These are phyloP conservation scores for Rhynchospora tenuis DNA, from an alignment of 176 grass and related monocot species.

Conservation along the genomic window DNA sequence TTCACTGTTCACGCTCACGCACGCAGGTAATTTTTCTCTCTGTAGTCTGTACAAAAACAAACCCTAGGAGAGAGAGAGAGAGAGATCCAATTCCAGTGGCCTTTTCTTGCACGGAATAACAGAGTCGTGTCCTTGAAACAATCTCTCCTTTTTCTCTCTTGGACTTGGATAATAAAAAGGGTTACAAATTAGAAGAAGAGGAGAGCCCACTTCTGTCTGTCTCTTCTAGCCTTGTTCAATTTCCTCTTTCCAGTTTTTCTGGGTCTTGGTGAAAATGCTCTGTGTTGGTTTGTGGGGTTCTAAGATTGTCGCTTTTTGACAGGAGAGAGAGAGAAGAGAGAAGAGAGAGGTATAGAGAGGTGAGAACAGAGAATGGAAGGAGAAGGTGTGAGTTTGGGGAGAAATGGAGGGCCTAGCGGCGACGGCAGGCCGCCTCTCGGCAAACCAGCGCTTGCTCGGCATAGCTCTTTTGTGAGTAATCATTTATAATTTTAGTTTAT, in stretches of 20 bases:
- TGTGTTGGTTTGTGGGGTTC: slow-evolving; percentile 11
- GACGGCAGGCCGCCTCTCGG: slow-evolving; percentile 29
- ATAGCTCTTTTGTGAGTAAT: slow-evolving; percentile 64
- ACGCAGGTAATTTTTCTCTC: neutral
- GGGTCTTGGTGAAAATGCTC: slow-evolving; percentile 4
- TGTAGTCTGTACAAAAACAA: neutral
- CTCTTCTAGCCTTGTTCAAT: neutral
- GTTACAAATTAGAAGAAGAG: neutral
- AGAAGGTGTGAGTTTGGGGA: slow-evolving; percentile 21
- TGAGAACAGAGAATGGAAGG: slow-evolving; percentile 31
- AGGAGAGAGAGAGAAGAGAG: neutral
- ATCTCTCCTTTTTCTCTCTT: slow-evolving; percentile 6
- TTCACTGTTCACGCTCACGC: neutral
- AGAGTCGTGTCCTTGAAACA: slow-evolving; percentile 26
- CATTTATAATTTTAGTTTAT: neutral
- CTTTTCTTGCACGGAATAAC: slow-evolving; percentile 24
- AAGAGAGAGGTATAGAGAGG: neutral
- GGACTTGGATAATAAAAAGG: neutral
- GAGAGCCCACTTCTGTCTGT: slow-evolving; percentile 8
- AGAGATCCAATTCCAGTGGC: neutral
- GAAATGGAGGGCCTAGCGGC: slow-evolving; percentile 20
- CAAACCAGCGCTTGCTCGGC: slow-evolving; percentile 49
- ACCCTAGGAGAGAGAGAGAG: slow-evolving; percentile 29
- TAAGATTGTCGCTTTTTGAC: neutral
- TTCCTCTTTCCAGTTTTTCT: neutral